A percentile compares a stretch with the other conserved stretches of the same genome.
phyloP scores from a whole-genome alignment of 345 rosid genomes.

The Arabidopsis arenosa region DNA sequence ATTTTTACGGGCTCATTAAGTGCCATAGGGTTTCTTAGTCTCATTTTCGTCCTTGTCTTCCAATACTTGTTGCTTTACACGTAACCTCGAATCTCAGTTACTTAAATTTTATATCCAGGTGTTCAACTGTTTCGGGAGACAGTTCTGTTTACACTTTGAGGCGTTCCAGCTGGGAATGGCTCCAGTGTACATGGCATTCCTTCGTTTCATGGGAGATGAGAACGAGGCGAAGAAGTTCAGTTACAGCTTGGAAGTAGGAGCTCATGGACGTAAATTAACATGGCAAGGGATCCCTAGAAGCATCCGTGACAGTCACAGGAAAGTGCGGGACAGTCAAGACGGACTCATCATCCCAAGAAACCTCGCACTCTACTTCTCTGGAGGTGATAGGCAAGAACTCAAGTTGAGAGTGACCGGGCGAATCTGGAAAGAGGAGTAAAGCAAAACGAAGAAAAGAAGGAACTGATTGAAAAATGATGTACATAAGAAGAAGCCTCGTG shows the following conservation, averaged over 20 bases:
- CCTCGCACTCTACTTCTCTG: slow-evolving; percentile 86
- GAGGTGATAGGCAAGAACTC: slow-evolving; percentile 87
- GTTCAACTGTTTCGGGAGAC: slow-evolving; percentile 88
- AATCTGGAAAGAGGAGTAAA: slow-evolving; percentile 88
- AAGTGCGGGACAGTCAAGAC: slow-evolving; percentile 89
- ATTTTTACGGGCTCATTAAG: not conserved
- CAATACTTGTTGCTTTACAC: not conserved
- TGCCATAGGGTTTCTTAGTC: not conserved
- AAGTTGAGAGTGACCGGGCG: slow-evolving; percentile 89
- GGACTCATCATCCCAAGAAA: slow-evolving; percentile 86
- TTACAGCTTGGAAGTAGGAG: slow-evolving; percentile 91
- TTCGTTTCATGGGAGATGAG: slow-evolving; percentile 97
- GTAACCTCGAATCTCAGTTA: not conserved
- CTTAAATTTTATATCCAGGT: slow-evolving; percentile 53
- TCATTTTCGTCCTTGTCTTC: not conserved
- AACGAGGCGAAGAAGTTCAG: slow-evolving; percentile 84
- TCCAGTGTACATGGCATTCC: slow-evolving; percentile 92
- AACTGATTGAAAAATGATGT: slow-evolving; percentile 33
- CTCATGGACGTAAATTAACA: slow-evolving; percentile 71
- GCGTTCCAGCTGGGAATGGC: slow-evolving; percentile 90
- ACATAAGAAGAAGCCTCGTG: slow-evolving; percentile 39
- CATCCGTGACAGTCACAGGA: slow-evolving; percentile 87
- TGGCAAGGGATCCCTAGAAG: slow-evolving; percentile 96
- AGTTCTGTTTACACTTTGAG: slow-evolving; percentile 94
- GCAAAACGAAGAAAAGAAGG: not conserved